Percentiles rank a stretch among this genome's conserved stretches.
Evolutionary conservation across 2,329 filamentous ascomycete genomes (phyloP).

Genomic region (Dendrostoma leiphaemia): DNA sequence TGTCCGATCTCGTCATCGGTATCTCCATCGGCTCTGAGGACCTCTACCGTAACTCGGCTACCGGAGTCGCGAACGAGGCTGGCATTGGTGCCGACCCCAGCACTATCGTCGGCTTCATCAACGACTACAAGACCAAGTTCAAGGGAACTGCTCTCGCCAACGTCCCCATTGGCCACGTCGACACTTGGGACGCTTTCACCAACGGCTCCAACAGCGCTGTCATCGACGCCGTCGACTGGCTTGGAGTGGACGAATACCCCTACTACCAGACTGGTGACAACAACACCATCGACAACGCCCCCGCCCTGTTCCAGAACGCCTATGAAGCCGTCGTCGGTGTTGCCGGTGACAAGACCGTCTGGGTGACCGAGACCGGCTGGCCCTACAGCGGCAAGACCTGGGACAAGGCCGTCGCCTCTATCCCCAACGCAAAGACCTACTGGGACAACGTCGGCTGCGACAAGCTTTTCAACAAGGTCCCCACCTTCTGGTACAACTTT

Average conservation of each 20-base stretch:
- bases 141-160: slow-evolving; percentile 57
- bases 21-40: slow-evolving; percentile 89
- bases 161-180: slow-evolving; percentile 75
- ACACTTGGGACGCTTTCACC: slow-evolving; percentile 81
- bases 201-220: slow-evolving; percentile 71
- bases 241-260: slow-evolving; percentile 82
- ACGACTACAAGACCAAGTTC: slow-evolving; percentile 63
- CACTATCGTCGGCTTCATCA: slow-evolving; percentile 67
- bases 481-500: slow-evolving; percentile 77
- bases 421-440: slow-evolving; percentile 69
- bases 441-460: slow-evolving; percentile 78
- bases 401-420: slow-evolving; percentile 13
- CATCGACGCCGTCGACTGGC: slow-evolving; percentile 69
- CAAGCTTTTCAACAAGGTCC: slow-evolving; percentile 56
- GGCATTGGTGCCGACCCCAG: slow-evolving; percentile 62
- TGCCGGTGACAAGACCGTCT: slow-evolving; percentile 34
- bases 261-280: slow-evolving; percentile 73
- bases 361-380: slow-evolving; percentile 20
- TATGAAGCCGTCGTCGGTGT: slow-evolving; percentile 57
- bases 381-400: slow-evolving; percentile 11
- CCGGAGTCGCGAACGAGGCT: slow-evolving; percentile 61
- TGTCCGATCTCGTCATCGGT: slow-evolving; percentile 68
- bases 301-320: slow-evolving; percentile 66
- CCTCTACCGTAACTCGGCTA: slow-evolving; percentile 75
- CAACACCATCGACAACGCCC: slow-evolving; percentile 65